These are phyloP conservation scores for Aspergillus japonicus DNA, from an alignment of 2,329 filamentous ascomycete genomes.

Conservation along the genomic window DNA sequence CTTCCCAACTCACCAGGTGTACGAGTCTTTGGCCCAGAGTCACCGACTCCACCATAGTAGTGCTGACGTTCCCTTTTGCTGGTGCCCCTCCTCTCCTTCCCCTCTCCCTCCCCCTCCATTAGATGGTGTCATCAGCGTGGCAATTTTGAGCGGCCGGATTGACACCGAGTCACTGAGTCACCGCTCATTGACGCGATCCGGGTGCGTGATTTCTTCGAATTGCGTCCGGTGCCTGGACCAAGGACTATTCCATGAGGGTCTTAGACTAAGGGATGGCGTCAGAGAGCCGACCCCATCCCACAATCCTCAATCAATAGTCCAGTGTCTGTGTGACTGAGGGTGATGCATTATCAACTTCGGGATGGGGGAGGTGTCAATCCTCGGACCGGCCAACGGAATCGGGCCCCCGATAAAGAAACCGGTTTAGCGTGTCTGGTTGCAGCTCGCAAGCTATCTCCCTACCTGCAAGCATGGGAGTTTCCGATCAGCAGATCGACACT, in stretches of 20 bases:
- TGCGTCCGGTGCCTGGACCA: not conserved
- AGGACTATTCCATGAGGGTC: not conserved
- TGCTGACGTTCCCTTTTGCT: not conserved
- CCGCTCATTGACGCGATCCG: not conserved
- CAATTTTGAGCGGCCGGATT: not conserved
- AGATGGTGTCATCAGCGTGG: not conserved
- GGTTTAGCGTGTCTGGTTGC: too few species aligned
- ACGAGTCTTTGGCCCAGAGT: not conserved
- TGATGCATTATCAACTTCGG: not conserved
- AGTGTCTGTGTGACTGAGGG: not conserved
- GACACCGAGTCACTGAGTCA: not conserved
- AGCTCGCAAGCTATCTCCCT: not conserved
- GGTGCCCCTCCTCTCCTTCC: not conserved
- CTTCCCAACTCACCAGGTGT: not conserved
- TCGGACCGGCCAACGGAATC: not conserved
- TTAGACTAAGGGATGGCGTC: not conserved
- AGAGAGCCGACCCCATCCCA: not conserved
- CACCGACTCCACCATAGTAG: not conserved
- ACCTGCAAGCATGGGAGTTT: not conserved
- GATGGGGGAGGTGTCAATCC: not conserved
- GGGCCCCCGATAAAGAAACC: not conserved
- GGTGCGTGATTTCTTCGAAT: not conserved
- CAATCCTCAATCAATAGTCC: not conserved
- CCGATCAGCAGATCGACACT: not conserved
- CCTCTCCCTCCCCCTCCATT: not conserved